A percentile compares a stretch with the other conserved stretches of the same genome.
Conservation (phyloP, 148 eudicot species). For the Spergularia marina region DNA sequence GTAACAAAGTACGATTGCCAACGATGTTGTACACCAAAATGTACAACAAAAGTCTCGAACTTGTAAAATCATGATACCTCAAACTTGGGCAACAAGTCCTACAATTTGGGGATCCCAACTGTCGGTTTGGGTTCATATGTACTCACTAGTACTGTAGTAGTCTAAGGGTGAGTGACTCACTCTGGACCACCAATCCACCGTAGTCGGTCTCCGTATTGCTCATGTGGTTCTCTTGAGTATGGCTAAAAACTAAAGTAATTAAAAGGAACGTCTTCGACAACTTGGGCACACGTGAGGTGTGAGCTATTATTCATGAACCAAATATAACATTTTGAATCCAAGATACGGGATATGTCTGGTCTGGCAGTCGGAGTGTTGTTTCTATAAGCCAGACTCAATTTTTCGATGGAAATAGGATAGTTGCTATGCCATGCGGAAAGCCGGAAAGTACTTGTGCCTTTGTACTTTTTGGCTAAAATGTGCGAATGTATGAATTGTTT, state of each 20-base stretch:
- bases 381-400: no score
- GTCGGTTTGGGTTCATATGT: slow-evolving; percentile 23
- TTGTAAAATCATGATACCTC: slow-evolving; percentile 20
- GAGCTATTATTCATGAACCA: no score
- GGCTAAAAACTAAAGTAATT: not conserved
- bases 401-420: no score
- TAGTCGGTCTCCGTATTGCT: not conserved
- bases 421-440: no score
- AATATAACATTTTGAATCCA: no score
- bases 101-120: not conserved
- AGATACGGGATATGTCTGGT: no score
- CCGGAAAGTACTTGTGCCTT: no score
- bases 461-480: no score
- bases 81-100: slow-evolving; percentile 1
- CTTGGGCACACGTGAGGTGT: slow-evolving; percentile 16
- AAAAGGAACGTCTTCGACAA: not conserved
- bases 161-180: not conserved
- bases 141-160: not conserved
- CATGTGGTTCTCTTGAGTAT: not conserved
- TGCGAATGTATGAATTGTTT: no score
- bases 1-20: slow-evolving; percentile 23
- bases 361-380: no score
- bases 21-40: slow-evolving; percentile 18
- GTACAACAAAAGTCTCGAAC: slow-evolving; percentile 24
- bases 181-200: slow-evolving; percentile 20